Conservation (phyloP, 1,139 yeast genomes). For the Yamadazyma spencermartinsiae region DNA sequence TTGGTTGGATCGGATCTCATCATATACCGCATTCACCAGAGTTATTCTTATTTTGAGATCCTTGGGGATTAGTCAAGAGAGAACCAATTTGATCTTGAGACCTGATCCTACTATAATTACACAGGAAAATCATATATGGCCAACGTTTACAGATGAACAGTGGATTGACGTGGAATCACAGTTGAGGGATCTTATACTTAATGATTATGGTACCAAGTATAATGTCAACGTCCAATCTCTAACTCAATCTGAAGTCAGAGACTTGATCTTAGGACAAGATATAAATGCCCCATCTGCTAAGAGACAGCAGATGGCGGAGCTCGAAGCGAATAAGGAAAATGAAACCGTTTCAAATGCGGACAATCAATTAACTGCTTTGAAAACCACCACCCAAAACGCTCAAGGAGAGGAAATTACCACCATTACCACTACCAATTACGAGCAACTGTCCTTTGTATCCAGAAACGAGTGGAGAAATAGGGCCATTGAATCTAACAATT, state of each 20-base stretch:
- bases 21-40: slow-evolving; percentile 93
- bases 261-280: slow-evolving; percentile 91
- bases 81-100: slow-evolving; percentile 70
- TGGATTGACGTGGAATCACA: slow-evolving; percentile 91
- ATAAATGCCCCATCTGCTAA: slow-evolving; percentile 85
- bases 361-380: slow-evolving; percentile 69
- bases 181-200: slow-evolving; percentile 81
- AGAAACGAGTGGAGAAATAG: slow-evolving; percentile 90
- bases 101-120: slow-evolving; percentile 73
- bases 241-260: slow-evolving; percentile 92
- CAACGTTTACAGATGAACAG: slow-evolving; percentile 79
- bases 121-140: slow-evolving; percentile 89
- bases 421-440: slow-evolving; percentile 88
- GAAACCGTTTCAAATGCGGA: slow-evolving; percentile 19
- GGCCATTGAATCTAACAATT: slow-evolving; percentile 75
- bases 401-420: slow-evolving; percentile 97
- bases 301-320: slow-evolving; percentile 74
- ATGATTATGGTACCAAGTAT: slow-evolving; percentile 83
- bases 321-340: slow-evolving; percentile 49
- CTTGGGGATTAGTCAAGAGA: slow-evolving; percentile 72
- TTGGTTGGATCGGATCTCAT: slow-evolving; percentile 81
- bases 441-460: slow-evolving; percentile 79
- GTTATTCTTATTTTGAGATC: slow-evolving; percentile 79
- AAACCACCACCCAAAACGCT: slow-evolving; percentile 82
- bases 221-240: slow-evolving; percentile 83